phyloP scores from a whole-genome alignment of 306 rosid genomes.

The Senna siamea region DNA sequence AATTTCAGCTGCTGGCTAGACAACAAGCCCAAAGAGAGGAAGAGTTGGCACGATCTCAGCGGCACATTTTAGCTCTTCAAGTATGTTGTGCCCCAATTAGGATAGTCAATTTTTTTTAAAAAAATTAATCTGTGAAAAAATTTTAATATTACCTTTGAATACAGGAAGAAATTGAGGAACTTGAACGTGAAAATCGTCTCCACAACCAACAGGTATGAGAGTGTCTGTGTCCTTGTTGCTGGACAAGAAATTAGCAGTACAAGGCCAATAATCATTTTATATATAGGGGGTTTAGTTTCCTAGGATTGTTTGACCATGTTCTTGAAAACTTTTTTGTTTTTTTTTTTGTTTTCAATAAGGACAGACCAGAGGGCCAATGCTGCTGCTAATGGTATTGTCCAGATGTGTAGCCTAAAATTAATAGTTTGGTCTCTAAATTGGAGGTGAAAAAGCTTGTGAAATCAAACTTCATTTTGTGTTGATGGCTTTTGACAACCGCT shows the following conservation, averaged over 20 bases:
- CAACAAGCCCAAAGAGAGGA: constrained; percentile 99
- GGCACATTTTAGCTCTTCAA: constrained; percentile 98
- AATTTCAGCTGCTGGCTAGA: constrained; percentile 90
- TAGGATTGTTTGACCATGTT: constrained; percentile 10
- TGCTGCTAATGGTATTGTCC: constrained; percentile 10
- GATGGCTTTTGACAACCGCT: neutral
- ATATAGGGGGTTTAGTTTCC: constrained; percentile 6
- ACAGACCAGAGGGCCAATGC: constrained; percentile 14
- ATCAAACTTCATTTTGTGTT: neutral
- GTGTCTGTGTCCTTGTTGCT: constrained; percentile 25
- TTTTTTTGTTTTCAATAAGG: too few relatives aligned
- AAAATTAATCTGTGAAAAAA: neutral
- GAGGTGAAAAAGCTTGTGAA: neutral
- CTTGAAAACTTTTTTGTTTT: constrained; percentile 19
- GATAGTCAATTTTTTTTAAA: constrained; percentile 27
- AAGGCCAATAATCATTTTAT: constrained; percentile 10
- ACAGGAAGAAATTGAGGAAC: constrained; percentile 98
- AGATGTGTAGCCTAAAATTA: constrained; percentile 14
- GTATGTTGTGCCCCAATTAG: constrained; percentile 52
- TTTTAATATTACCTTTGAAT: constrained; percentile 37
- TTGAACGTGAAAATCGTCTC: constrained; percentile 94
- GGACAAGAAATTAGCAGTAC: constrained; percentile 23
- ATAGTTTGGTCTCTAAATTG: constrained; percentile 5
- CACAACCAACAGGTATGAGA: constrained; percentile 88
- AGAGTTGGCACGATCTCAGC: constrained; percentile 89